phyloP scores from a whole-genome alignment of 139 green algal species.

The Volvox africanus region DNA sequence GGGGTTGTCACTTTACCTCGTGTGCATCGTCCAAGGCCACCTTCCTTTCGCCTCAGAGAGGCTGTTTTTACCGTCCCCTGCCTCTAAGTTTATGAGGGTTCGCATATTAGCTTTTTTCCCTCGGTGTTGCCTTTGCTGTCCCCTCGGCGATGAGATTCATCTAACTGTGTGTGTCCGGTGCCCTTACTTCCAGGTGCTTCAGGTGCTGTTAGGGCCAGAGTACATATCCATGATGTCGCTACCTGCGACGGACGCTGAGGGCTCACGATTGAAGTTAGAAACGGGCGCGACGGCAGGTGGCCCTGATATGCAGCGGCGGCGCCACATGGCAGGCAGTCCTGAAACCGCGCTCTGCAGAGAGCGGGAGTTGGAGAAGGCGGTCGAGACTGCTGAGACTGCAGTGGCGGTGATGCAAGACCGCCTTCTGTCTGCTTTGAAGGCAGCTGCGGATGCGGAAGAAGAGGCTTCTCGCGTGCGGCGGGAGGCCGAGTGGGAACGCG shows the following conservation, averaged over 20 bases:
- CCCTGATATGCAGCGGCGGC: background rate
- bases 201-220: slow-evolving; percentile 8
- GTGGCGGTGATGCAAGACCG: slow-evolving; percentile 66
- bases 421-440: slow-evolving; percentile 57
- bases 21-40: too few species aligned
- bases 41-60: too few species aligned
- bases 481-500: slow-evolving; percentile 49
- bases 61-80: too few species aligned
- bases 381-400: slow-evolving; percentile 65
- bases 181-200: slow-evolving; percentile 8
- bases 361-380: slow-evolving; percentile 49
- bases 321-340: background rate
- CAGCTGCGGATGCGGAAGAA: slow-evolving; percentile 20
- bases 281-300: too few species aligned
- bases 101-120: too few species aligned
- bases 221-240: background rate
- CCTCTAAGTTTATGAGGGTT: too few species aligned
- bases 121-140: too few species aligned
- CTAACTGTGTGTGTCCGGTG: background rate
- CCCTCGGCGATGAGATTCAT: too few species aligned
- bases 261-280: background rate
- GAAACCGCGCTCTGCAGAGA: slow-evolving; percentile 2
- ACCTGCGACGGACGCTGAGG: background rate
- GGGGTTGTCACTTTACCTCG: too few species aligned
- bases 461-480: slow-evolving; percentile 32